Evolutionary conservation across 257 asterid species (phyloP).

Genomic region (Solanum bulbocastanum): DNA sequence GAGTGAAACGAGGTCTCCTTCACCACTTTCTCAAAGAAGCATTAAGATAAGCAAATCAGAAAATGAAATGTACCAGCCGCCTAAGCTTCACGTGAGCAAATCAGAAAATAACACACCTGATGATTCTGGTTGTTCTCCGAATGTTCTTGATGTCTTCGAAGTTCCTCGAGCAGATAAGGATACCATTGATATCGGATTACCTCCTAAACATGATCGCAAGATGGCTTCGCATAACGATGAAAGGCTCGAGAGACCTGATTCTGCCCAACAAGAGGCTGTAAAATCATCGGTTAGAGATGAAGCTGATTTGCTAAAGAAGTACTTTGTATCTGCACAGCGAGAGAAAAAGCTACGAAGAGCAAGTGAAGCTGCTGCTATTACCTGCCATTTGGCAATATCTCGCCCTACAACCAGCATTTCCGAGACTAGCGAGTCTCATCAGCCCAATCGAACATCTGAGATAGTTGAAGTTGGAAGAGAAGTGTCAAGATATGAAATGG

Average conservation of each 20-base stretch:
- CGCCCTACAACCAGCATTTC: slow-evolving; percentile 18
- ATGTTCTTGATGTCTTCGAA: slow-evolving; percentile 77
- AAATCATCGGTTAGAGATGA: slow-evolving; percentile 29
- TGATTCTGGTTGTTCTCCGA: slow-evolving; percentile 28
- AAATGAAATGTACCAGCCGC: slow-evolving; percentile 15
- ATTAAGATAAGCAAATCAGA: slow-evolving; percentile 1
- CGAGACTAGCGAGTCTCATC: slow-evolving; percentile 12
- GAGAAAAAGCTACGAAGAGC: slow-evolving; percentile 30
- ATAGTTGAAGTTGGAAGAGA: slow-evolving; percentile 26
- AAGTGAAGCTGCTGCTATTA: slow-evolving; percentile 30
- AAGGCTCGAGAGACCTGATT: slow-evolving; percentile 19
- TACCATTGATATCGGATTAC: slow-evolving; percentile 12
- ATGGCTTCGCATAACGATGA: slow-evolving; percentile 8
- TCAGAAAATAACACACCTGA: slow-evolving; percentile 6
- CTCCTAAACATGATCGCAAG: slow-evolving; percentile 13
- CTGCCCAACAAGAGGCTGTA: slow-evolving; percentile 9
- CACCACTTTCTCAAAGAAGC: slow-evolving; percentile 22
- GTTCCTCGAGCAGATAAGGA: slow-evolving; percentile 56
- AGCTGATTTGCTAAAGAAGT: slow-evolving; percentile 55
- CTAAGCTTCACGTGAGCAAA: slow-evolving; percentile 4
- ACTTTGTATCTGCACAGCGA: slow-evolving; percentile 26
- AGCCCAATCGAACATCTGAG: slow-evolving; percentile 26
- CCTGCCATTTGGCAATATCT: slow-evolving; percentile 26
- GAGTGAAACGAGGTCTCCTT: slow-evolving; percentile 30
- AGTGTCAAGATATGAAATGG: slow-evolving; percentile 7